Base-by-base conservation (phyloP, 2,329 filamentous ascomycete genomes). In the Colletotrichum neosansevieriae region DNA sequence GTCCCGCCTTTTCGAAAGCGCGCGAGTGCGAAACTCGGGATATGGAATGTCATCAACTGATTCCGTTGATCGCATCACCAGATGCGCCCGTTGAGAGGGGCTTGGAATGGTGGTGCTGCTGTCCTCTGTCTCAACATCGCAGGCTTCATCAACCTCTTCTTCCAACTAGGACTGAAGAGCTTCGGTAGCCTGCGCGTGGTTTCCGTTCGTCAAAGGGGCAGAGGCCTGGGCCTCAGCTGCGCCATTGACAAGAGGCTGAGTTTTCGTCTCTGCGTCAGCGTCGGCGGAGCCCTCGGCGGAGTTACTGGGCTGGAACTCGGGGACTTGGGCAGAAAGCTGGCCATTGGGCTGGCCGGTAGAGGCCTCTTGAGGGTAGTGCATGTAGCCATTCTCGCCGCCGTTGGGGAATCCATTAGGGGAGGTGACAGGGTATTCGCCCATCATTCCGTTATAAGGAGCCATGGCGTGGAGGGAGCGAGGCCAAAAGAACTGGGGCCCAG, bases 321-420 rank as follows among this genome's bases (percentile, higher is more conserved):
- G 87, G 2, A 90, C 89, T 19, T 85, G 80, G n/a, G 88, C 88
- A 36, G 88, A 91, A 29, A 91, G 81, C 58, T 85, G 84, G 19
- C 73, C 75, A 47, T 79, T 77, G 40, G 70, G 58, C 40, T 87
- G 74, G 13, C 64, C 85, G 6, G 76, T 66, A 13, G 77, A 73
- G 12, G 12, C 29, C 29, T 69, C 67, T n/a, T 19, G 15, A 17
- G 67, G 50, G 45, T 69, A 67, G 13, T 44, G 24, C n/a, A 62
- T 19, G 47, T 67, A 67, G 38, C 63, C 50, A 13, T 67, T 61
- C 12, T 62, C 57, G 10, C 38, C 73, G 34, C 72, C 72, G 21
- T 76, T 77, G 2, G 74, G 69, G 67, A 77, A 80, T 4, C 73
- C 71, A 19, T 74, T 74, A 42, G 72, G 75, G 17, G 75, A 76